Evolutionary conservation across 495 filamentous ascomycete species (phyloP), one percentile per base, ranked within the genome.

Genomic region (Xeromyces bisporus): DNA sequence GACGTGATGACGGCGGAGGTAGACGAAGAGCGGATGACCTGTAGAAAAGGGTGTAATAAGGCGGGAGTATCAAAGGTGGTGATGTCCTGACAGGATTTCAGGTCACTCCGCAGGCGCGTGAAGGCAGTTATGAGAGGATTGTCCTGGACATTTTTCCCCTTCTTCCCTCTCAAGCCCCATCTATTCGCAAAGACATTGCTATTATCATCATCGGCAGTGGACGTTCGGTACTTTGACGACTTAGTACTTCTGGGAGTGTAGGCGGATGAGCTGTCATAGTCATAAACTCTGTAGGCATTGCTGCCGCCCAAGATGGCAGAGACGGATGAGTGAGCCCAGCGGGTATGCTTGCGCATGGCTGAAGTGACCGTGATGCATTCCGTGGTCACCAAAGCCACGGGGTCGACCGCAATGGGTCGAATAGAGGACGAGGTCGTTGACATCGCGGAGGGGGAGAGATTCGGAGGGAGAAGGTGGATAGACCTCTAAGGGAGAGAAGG

Each of bases 341-440:
- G 75, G 38, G 82, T 77, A 71, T 93, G 79, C 60, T 99, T 99
- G 43, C 91, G 83, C 77, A 99, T 93, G 16, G 85, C 85, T 42
- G 85, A 92, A 15, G 89, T 94, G 54, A 99, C 85, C 23, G 84
- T 79, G 51, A 99, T 96, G 52, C 91, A 99, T 77, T 99, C 89
- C 58, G 91, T 93, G 16, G 87, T 91, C 43, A 99, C 85, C 37
- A 99, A 58, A 26, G 91, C 85, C 33, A 94, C 82, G 2, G 89
- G 86, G 38, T 96, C 82, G 28, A 96, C 79, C 23, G 89, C 86
- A 27, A 96, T 84, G 7, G 82, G 55, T 17, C 69, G 50, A 23
- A n/a, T n/a, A 5, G 9, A 9, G 20, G 20, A 21, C 5, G 56
- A 32, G 26, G 15, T 23, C 3, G 40, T 35, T 15, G 44, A 41